Evolutionary conservation across 768 basidiomycete species (phyloP), one percentile per base, ranked within the genome.

Genomic region (Boletus vermiculosoides): DNA sequence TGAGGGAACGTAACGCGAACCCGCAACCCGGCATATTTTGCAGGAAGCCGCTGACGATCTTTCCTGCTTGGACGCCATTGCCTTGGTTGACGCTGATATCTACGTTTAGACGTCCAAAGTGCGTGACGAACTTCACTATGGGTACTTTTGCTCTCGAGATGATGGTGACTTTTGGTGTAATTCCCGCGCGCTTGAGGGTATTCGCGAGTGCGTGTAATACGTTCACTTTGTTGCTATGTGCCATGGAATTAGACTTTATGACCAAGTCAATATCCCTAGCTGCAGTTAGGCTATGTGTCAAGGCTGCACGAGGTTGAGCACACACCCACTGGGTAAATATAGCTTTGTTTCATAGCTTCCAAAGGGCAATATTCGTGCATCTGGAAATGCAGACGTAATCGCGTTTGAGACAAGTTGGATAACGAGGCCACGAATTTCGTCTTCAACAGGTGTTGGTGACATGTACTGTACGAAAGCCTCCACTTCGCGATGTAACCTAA

Each of bases 131-230:
- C 75, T 99, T 99, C 73, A 99, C 81, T 70, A 99, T 98, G 31
- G 97, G 97, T 8, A 98, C 95, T 74, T 87, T 91, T 52, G 97
- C 95, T 77, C 87, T 93, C 30, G 88, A 86, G 61, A 99, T 94
- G 71, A 98, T 86, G 30, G 88, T 87, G 39, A 98, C 90, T 44
- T 85, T 83, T 50, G 81, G 78, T 1, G 94, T 92, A 57, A 98
- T 86, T 10, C 83, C 77, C 1, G 84, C 80, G 34, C 82, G 83
- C 66, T 88, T 87, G 56, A 99, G 76, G 34, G 87, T 81, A 66
- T 84, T 84, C 11, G 94, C 92, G 34, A 99, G 81, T 4, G 84
- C 80, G 50, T 87, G 84, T 8, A 98, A 80, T 31, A 90, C 87
- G 49, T 77, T 77, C 52, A 83, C 76, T 74, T 85, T 88, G 66